Evolutionary conservation across 1,284 basidiomycete species (phyloP).

Genomic region (Cystobasidium slooffiae): DNA sequence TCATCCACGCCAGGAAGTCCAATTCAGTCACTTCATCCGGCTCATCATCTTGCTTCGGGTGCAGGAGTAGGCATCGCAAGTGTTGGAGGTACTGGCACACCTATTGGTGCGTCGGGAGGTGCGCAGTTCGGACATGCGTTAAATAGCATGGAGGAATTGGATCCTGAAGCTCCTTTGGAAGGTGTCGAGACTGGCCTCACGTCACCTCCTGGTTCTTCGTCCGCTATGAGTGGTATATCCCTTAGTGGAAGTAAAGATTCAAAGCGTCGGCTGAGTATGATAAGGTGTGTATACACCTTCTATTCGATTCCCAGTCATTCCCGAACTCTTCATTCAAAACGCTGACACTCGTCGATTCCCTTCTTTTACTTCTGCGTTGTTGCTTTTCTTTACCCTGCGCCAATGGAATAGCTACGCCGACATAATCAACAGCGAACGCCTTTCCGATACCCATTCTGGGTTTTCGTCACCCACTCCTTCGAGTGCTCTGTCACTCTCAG

Average conservation of each 20-base stretch:
- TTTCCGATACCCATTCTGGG: constrained; percentile 25
- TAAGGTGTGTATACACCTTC: constrained; percentile 21
- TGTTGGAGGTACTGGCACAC: too few relatives aligned
- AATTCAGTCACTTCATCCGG: not conserved
- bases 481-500: constrained; percentile 22
- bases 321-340: not conserved
- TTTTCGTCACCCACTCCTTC: constrained; percentile 28
- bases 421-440: constrained; percentile 36
- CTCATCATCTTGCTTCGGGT: not conserved
- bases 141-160: not conserved
- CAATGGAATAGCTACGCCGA: constrained; percentile 18
- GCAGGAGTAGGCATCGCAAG: too few relatives aligned
- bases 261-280: constrained; percentile 28
- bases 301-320: not conserved
- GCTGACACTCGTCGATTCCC: not conserved
- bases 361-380: not conserved
- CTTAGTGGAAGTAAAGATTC: constrained; percentile 11
- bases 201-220: constrained; percentile 17
- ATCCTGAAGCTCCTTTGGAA: not conserved
- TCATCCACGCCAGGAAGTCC: constrained; percentile 31
- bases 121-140: constrained; percentile 6
- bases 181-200: not conserved
- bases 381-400: constrained; percentile 6
- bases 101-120: not conserved
- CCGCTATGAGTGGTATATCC: constrained; percentile 15